Percentiles rank a stretch among this genome's conserved stretches.
phyloP scores from a whole-genome alignment of 176 grass and related monocot genomes.

The Neostapfia colusana region DNA sequence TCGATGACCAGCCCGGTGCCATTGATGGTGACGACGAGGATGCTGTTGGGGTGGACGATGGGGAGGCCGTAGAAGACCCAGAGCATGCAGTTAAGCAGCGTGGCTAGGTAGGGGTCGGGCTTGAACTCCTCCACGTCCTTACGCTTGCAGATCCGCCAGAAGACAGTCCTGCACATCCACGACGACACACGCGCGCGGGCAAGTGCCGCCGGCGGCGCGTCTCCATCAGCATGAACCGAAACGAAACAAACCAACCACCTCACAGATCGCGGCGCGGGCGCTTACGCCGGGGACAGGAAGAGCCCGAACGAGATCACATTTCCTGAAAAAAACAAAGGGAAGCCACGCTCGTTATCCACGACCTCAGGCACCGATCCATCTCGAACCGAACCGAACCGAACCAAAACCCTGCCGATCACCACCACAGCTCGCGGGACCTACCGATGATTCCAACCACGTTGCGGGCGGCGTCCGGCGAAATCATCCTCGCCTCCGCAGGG shows the following conservation, averaged over 20 bases:
- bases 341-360: background rate
- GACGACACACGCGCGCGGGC: background rate
- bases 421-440: background rate
- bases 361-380: background rate
- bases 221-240: conserved; percentile 7
- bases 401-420: background rate
- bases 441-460: conserved; percentile 57
- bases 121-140: conserved; percentile 76
- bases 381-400: background rate
- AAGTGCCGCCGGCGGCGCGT: background rate
- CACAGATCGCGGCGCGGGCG: background rate
- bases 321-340: conserved; percentile 34
- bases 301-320: conserved; percentile 80
- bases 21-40: conserved; percentile 84
- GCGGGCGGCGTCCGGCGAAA: conserved; percentile 27
- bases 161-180: conserved; percentile 59
- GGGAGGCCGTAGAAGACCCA: conserved; percentile 88
- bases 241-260: background rate
- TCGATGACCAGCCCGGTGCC: conserved; percentile 65
- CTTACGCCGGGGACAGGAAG: conserved; percentile 81
- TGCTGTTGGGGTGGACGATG: conserved; percentile 74
- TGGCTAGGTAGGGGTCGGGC: conserved; percentile 71
- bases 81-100: conserved; percentile 76
- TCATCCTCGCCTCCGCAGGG: conserved; percentile 9
- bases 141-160: conserved; percentile 52